Evolutionary conservation across 2,329 filamentous ascomycete species (phyloP), one percentile per base, ranked within the genome.

Genomic region (Neurospora crassa): DNA sequence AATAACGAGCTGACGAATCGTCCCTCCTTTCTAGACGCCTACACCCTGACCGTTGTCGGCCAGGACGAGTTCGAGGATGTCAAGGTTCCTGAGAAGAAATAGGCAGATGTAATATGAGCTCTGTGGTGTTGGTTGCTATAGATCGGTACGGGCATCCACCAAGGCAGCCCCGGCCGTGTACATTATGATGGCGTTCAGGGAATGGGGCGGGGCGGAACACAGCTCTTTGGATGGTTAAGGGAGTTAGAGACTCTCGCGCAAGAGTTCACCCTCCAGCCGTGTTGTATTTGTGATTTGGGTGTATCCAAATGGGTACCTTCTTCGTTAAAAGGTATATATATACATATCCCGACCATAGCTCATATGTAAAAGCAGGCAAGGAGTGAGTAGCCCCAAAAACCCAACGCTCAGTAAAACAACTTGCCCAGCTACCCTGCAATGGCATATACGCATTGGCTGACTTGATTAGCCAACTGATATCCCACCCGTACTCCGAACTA

Each of bases 41-140:
- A 89, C 78, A 89, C 87, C 4, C 91, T 99, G 79, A 88, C 86
- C 75, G 93, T 93, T 70, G 92, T 99, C 78, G 93, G 95, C 63
- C 96, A 98, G 82, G 96, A 98, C 81, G 93, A 97, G 76, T 99
- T 99, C 83, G 92, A 94, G 71, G 96, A 99, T 79, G 94, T 98
- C 77, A 90, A 93, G 79, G 91, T 98, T 45, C 96, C 96, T 40
- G 92, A 93, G 47, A 79, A 82, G 71, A 77, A 74, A 67, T 74
- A 53, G 74, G 18, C 24, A 42, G 68, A 68, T 20, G 42, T 37
- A 63, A 63, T 34, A 63, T 63, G n/a, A 69, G 20, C 68, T 68
- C 68, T 47, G 68, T 63, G 29, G 53, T 29, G 8, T 63, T 14
- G 53, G 53, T 29, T 29, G 16, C 53, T 63, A 37, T 16, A 8